Evolutionary conservation across 768 basidiomycete species (phyloP).

Genomic region (Panaeolus papilionaceus): DNA sequence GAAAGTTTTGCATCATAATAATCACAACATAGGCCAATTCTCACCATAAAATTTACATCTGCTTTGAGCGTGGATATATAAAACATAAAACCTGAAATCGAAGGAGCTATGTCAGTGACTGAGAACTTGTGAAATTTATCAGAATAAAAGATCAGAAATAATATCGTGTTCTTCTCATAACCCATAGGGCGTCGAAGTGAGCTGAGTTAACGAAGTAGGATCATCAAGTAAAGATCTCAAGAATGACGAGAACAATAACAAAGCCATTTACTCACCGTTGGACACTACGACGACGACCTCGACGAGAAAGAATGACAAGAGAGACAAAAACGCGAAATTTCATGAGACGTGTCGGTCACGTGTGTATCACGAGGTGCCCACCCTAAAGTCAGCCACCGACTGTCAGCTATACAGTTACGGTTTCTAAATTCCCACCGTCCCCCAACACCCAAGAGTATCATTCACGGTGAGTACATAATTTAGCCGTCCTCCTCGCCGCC

Average conservation of each 20-base stretch:
- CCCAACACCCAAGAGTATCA: conserved; percentile 29
- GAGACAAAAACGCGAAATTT: conserved; percentile 17
- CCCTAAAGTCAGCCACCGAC: conserved; percentile 50
- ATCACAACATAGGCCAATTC: conserved; percentile 24
- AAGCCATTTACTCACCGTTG: conserved; percentile 19
- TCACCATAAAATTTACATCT: conserved; percentile 30
- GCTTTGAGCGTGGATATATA: not conserved
- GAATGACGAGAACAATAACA: not conserved
- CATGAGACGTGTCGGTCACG: conserved; percentile 23
- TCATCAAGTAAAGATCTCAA: conserved; percentile 27
- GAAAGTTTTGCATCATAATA: conserved; percentile 29
- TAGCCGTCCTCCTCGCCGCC: conserved; percentile 24
- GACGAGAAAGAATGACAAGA: conserved; percentile 2
- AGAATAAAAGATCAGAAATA: conserved; percentile 41
- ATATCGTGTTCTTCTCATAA: conserved; percentile 59
- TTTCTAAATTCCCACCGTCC: conserved; percentile 35
- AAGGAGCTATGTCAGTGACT: not conserved
- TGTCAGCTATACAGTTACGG: conserved; percentile 35
- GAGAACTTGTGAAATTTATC: not conserved
- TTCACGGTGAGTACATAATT: conserved; percentile 38
- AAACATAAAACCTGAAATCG: not conserved
- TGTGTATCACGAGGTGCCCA: conserved; percentile 31
- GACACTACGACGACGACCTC: conserved; percentile 9
- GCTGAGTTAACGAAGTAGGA: conserved; percentile 55
- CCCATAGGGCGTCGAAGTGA: conserved; percentile 64